Evolutionary conservation across 768 basidiomycete genomes (phyloP).

Genomic region (Lactifluus volemus): DNA sequence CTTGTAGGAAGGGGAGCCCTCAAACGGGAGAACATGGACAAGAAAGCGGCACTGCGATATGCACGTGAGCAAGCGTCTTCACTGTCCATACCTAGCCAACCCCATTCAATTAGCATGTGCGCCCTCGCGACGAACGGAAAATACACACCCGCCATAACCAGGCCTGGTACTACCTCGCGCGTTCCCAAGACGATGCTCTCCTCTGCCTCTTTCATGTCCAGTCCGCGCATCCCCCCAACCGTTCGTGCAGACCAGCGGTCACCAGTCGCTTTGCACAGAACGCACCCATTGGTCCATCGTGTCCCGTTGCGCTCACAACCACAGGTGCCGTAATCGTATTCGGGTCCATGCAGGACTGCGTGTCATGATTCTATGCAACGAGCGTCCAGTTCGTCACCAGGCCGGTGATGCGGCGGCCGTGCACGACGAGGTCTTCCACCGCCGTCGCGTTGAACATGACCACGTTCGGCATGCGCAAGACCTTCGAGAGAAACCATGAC

Average conservation of each 20-base stretch:
- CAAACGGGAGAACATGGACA: conserved; percentile 62
- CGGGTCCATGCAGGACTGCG: conserved; percentile 61
- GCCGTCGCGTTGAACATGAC: conserved; percentile 72
- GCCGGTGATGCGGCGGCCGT: conserved; percentile 45
- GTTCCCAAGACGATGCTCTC: conserved; percentile 73
- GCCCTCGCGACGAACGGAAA: not conserved
- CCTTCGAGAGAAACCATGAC: conserved; percentile 58
- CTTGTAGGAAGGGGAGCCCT: conserved; percentile 84
- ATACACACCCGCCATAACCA: conserved; percentile 60
- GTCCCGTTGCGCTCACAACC: conserved; percentile 62
- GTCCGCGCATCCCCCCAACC: conserved; percentile 73
- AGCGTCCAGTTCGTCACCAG: conserved; percentile 50
- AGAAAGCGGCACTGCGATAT: conserved; percentile 36
- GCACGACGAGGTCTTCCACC: conserved; percentile 72
- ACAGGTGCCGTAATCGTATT: conserved; percentile 74
- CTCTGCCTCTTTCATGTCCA: conserved; percentile 79
- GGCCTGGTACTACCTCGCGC: conserved; percentile 65
- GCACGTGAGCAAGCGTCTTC: conserved; percentile 22
- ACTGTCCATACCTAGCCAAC: conserved; percentile 53
- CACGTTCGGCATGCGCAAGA: conserved; percentile 62
- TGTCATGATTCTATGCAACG: conserved; percentile 54
- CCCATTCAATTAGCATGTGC: not conserved
- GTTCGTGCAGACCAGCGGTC: conserved; percentile 62
- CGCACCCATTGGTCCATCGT: conserved; percentile 75
- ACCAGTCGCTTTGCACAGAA: conserved; percentile 75